Conservation (phyloP, 2,329 filamentous ascomycete species). For the Dothiorella sarmentorum region DNA sequence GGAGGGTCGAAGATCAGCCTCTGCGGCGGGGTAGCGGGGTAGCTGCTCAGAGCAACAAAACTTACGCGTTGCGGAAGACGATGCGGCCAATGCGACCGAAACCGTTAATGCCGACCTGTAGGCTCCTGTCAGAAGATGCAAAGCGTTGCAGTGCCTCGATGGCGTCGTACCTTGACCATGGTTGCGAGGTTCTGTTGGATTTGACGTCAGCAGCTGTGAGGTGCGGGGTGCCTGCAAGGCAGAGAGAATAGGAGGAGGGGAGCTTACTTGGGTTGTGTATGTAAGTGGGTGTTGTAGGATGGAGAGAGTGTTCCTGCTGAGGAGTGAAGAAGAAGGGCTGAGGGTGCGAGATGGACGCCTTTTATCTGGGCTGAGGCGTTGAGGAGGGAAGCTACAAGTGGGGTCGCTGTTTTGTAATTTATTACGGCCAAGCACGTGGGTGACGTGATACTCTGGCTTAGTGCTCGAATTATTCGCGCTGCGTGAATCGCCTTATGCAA, state of each 20-base stretch:
- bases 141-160: constrained; percentile 23
- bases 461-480: too few species aligned
- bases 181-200: constrained; percentile 23
- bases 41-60: constrained; percentile 28
- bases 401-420: too few species aligned
- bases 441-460: too few species aligned
- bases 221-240: background rate
- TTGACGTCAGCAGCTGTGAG: constrained; percentile 8
- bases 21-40: constrained; percentile 4
- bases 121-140: background rate
- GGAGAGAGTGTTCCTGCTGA: constrained; percentile 4
- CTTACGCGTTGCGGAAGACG: constrained; percentile 94
- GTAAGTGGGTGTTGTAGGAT: background rate
- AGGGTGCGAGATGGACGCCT: background rate
- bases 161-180: constrained; percentile 46
- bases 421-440: too few species aligned
- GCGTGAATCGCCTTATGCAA: too few species aligned
- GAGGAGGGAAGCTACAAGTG: too few species aligned
- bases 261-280: constrained; percentile 1
- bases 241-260: background rate
- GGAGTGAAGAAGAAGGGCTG: background rate
- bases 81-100: constrained; percentile 99
- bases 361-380: too few species aligned
- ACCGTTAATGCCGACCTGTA: constrained; percentile 96
- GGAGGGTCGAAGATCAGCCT: constrained; percentile 20